Conservation (phyloP, 164 flowering plant genomes). For the Paratinospora sagittata region DNA sequence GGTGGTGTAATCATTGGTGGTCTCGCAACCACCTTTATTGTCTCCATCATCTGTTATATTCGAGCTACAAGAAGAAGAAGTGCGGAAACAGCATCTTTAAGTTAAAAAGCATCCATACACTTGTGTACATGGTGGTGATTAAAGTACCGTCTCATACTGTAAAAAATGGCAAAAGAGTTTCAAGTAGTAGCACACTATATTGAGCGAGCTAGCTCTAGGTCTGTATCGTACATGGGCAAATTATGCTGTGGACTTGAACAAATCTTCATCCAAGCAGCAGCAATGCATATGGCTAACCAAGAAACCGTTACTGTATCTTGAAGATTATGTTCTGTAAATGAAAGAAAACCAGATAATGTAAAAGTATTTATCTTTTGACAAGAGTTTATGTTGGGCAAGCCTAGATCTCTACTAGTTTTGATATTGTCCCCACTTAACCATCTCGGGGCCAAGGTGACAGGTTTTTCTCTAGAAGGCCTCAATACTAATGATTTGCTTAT, state of each 20-base stretch:
- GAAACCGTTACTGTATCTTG: background rate
- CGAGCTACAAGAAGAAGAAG: slow-evolving; percentile 46
- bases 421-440: too few relatives aligned
- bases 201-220: too few relatives aligned
- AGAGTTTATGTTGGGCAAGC: too few relatives aligned
- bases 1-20: slow-evolving; percentile 65
- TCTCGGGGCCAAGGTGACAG: too few relatives aligned
- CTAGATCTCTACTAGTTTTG: too few relatives aligned
- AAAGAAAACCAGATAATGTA: background rate
- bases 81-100: slow-evolving; percentile 1
- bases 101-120: background rate
- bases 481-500: too few relatives aligned
- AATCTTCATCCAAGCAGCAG: background rate
- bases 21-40: slow-evolving; percentile 49
- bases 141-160: background rate
- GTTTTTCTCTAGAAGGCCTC: too few relatives aligned
- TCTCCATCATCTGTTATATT: slow-evolving; percentile 54
- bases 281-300: background rate
- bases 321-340: background rate
- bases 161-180: background rate
- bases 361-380: too few relatives aligned
- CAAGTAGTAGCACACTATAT: background rate
- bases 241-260: background rate
- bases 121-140: background rate
- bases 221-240: background rate